Base-by-base conservation (phyloP, 129 eudicot species). In the Lonicera japonica region DNA sequence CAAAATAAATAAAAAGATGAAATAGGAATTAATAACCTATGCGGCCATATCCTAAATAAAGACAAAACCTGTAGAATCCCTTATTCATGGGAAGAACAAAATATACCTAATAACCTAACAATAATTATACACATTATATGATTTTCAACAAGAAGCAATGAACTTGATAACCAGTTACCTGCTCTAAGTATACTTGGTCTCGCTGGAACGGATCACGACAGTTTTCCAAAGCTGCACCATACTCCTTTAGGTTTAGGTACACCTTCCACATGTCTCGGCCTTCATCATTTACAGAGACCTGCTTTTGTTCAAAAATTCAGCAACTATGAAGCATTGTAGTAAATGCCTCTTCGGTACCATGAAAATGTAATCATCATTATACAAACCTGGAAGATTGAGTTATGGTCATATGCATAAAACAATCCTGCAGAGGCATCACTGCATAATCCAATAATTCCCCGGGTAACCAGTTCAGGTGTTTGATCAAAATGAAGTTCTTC, bases 241-340 rank as follows among this genome's bases (percentile, higher is more conserved):
- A 91, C 66, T 79, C 88, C 79, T 91, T 87, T 65, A 91, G 45
- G 82, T 82, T 81, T 65, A 91, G 70, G 55, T 91, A 87, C 46
- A 91, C 97, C 76, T 91, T 91, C 97, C 97, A 91, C 97, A 91
- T 91, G 77, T 87, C 95, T 25, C 96, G 77, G 51, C 96, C 96
- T 80, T 91, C 96, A 69, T 91, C 98, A 64, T 76, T 87, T 58
- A 87, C 98, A 46, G 96, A 87, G 19, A 91, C 96, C 98, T 91
- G 72, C 24, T 60, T 69, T 29, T 29, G 36, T 29, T 78, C 66
- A 21, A 60, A 52, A 57, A 53, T 56, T 72, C 58, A 25, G 39
- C 36, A 19, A 29, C 16, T 56, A 68, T 8, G 8, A 48, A 47
- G 36, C 36, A 29, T 29, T 29, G 36, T 29, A 29, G 36, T 29